These are phyloP conservation scores for Colletotrichum karsti DNA, from an alignment of 2,329 filamentous ascomycete species.

Conservation along the genomic window DNA sequence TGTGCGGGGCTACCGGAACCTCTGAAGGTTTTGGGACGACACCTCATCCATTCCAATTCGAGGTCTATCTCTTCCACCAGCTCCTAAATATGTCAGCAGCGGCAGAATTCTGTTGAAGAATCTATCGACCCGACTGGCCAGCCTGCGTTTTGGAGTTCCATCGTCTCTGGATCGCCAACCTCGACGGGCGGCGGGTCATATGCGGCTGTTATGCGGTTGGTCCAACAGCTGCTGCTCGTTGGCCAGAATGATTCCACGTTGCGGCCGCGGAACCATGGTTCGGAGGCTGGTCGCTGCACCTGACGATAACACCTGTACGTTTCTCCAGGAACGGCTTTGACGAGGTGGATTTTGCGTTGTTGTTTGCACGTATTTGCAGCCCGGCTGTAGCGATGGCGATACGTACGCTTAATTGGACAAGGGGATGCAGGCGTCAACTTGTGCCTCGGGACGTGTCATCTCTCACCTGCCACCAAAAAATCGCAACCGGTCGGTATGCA, in stretches of 20 bases:
- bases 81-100: background rate
- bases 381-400: background rate
- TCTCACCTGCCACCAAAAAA: conserved; percentile 13
- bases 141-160: background rate
- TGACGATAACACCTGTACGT: conserved; percentile 10
- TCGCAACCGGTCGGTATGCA: conserved; percentile 17
- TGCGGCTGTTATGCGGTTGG: conserved; percentile 27
- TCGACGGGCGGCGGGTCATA: conserved; percentile 13
- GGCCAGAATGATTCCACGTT: conserved; percentile 10
- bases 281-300: conserved; percentile 8
- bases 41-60: background rate
- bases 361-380: conserved; percentile 2
- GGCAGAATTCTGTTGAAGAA: conserved; percentile 16
- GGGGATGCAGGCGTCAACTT: background rate
- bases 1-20: conserved; percentile 18
- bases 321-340: conserved; percentile 9
- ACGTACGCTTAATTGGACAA: conserved; percentile 15
- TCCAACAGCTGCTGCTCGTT: conserved; percentile 13
- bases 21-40: conserved; percentile 4
- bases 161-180: conserved; percentile 18
- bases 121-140: conserved; percentile 19
- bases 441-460: conserved; percentile 11
- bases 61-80: background rate
- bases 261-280: conserved; percentile 11
- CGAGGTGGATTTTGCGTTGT: background rate